A percentile compares a stretch with the other conserved stretches of the same genome.
Conservation (phyloP, 2,329 filamentous ascomycete genomes). For the Lachnellula occidentalis region DNA sequence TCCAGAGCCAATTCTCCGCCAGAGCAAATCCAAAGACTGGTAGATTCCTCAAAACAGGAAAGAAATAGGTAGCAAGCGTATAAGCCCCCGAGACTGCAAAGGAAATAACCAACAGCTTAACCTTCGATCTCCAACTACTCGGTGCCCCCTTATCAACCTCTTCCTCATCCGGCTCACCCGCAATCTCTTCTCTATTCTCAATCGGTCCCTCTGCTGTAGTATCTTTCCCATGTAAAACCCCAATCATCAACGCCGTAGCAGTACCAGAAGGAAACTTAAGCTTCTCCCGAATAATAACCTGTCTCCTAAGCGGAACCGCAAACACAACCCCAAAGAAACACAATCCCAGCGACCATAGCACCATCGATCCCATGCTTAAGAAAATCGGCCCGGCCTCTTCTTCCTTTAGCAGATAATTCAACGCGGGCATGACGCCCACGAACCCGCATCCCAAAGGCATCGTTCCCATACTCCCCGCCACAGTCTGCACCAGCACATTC, state of each 20-base stretch:
- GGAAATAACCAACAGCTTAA: slow-evolving; percentile 43
- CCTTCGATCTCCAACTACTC: slow-evolving; percentile 31
- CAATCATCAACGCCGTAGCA: slow-evolving; percentile 89
- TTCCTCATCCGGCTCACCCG: slow-evolving; percentile 19
- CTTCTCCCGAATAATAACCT: slow-evolving; percentile 90
- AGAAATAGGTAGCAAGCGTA: slow-evolving; percentile 84
- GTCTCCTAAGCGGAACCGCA: slow-evolving; percentile 80
- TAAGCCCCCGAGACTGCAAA: slow-evolving; percentile 57
- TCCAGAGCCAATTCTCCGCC: slow-evolving; percentile 85
- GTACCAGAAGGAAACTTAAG: slow-evolving; percentile 93
- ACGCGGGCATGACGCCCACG: slow-evolving; percentile 86
- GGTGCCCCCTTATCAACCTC: slow-evolving; percentile 19
- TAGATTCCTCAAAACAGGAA: slow-evolving; percentile 78
- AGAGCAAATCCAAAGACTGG: slow-evolving; percentile 75
- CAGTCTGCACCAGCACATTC: slow-evolving; percentile 94
- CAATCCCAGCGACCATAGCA: slow-evolving; percentile 86
- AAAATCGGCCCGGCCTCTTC: slow-evolving; percentile 75
- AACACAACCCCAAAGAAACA: slow-evolving; percentile 98
- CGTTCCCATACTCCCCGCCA: slow-evolving; percentile 90
- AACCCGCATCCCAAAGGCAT: slow-evolving; percentile 96
- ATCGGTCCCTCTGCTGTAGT: slow-evolving; percentile 14
- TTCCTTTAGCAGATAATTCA: slow-evolving; percentile 75
- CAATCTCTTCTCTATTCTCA: not conserved
- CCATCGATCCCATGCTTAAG: slow-evolving; percentile 68
- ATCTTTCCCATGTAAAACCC: slow-evolving; percentile 71